phyloP scores from a whole-genome alignment of 2,329 filamentous ascomycete species.

The Paracorniculantispora psalliotae region DNA sequence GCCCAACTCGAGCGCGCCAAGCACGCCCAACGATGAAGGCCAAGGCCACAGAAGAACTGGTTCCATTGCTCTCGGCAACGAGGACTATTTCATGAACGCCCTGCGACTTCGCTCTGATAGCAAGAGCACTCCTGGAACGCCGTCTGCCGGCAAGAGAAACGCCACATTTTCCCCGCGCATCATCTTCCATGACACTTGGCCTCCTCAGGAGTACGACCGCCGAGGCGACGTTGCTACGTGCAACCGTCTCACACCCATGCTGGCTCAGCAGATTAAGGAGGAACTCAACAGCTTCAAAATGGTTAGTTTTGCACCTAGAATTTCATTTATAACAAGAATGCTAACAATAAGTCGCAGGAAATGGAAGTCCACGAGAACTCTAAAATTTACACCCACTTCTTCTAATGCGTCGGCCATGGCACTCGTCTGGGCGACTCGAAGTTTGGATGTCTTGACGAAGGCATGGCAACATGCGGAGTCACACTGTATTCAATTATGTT shows the following conservation, averaged over 20 bases:
- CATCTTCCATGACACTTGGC: constrained; percentile 95
- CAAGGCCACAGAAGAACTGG: constrained; percentile 62
- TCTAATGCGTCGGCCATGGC: constrained; percentile 54
- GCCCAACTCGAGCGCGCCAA: constrained; percentile 78
- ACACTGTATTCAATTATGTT: constrained; percentile 44
- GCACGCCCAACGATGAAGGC: constrained; percentile 77
- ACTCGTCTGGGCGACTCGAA: background rate
- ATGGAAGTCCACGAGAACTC: constrained; percentile 99
- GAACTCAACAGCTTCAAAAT: constrained; percentile 99
- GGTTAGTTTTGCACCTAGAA: constrained; percentile 31
- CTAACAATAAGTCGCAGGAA: constrained; percentile 63
- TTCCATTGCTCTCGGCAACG: constrained; percentile 69
- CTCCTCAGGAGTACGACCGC: constrained; percentile 90
- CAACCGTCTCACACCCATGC: constrained; percentile 92
- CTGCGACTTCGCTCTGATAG: constrained; percentile 69
- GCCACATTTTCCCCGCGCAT: constrained; percentile 86
- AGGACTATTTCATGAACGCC: constrained; percentile 85
- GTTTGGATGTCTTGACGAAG: constrained; percentile 10
- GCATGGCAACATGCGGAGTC: constrained; percentile 11
- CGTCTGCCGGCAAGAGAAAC: constrained; percentile 61
- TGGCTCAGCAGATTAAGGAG: constrained; percentile 98
- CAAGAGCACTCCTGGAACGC: constrained; percentile 76
- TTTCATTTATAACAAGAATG: constrained; percentile 9
- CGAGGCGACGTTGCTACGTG: constrained; percentile 95
- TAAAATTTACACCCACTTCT: constrained; percentile 99